Percentiles rank a stretch among this genome's conserved stretches.
These are phyloP conservation scores for Dactylellina haptotyla DNA, from an alignment of 2,329 filamentous ascomycete genomes.

Conservation along the genomic window DNA sequence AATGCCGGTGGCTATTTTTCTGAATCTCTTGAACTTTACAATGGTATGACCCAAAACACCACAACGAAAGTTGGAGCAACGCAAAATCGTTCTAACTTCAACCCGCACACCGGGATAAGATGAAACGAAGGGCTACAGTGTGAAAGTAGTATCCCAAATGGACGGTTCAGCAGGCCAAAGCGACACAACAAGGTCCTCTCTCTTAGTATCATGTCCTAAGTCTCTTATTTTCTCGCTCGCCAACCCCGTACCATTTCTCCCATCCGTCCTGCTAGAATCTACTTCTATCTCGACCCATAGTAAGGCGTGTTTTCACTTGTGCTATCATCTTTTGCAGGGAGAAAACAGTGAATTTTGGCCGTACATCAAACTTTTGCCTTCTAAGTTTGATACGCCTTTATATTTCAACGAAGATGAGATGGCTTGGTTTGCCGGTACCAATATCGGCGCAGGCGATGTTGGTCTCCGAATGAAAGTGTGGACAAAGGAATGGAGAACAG, in stretches of 20 bases:
- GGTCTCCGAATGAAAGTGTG: constrained; percentile 60
- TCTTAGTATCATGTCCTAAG: constrained; percentile 31
- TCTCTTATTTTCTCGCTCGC: constrained; percentile 42
- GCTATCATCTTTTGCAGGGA: constrained; percentile 32
- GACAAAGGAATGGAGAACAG: constrained; percentile 60
- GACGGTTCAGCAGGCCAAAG: background rate
- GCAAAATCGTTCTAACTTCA: no score
- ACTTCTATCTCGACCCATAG: constrained; percentile 33
- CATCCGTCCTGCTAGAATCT: constrained; percentile 9
- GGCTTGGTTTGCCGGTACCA: constrained; percentile 56
- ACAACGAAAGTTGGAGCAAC: constrained; percentile 2
- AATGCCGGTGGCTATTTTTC: constrained; percentile 31
- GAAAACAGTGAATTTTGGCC: constrained; percentile 52
- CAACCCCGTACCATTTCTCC: constrained; percentile 30
- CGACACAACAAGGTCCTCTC: background rate
- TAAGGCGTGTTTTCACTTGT: constrained; percentile 50
- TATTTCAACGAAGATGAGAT: constrained; percentile 56
- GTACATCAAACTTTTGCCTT: constrained; percentile 57
- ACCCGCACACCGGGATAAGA: no score
- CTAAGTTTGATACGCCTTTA: constrained; percentile 56
- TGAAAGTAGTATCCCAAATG: constrained; percentile 4
- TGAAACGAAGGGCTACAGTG: constrained; percentile 24
- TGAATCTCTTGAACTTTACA: constrained; percentile 24
- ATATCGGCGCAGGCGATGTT: constrained; percentile 54
- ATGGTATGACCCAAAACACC: constrained; percentile 7